Evolutionary conservation across 2,329 filamentous ascomycete species (phyloP).

Genomic region (Cytospora mali): DNA sequence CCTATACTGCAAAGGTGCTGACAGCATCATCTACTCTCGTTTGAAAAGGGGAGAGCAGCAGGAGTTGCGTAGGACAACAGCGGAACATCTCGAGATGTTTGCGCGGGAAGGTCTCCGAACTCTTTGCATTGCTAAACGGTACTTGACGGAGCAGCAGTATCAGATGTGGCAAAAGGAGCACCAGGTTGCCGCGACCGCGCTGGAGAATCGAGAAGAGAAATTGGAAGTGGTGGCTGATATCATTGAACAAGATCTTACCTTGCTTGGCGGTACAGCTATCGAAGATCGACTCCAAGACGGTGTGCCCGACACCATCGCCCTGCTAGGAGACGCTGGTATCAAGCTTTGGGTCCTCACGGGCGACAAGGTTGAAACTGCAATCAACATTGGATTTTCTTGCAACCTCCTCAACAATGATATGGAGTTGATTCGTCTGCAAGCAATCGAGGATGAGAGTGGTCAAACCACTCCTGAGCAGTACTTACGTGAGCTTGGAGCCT

Average conservation of each 20-base stretch:
- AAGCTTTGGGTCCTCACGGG: constrained; percentile 98
- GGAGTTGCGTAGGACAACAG: constrained; percentile 80
- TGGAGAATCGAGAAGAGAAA: constrained; percentile 89
- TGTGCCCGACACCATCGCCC: constrained; percentile 90
- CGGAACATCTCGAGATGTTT: constrained; percentile 95
- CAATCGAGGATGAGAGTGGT: constrained; percentile 70
- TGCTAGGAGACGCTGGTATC: constrained; percentile 91
- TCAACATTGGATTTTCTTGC: constrained; percentile 99
- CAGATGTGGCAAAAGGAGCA: constrained; percentile 82
- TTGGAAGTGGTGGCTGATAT: constrained; percentile 85
- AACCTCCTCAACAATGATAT: constrained; percentile 97
- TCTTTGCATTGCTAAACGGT: constrained; percentile 85
- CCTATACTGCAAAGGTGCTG: constrained; percentile 95
- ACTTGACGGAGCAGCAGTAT: constrained; percentile 82
- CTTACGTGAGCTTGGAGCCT: constrained; percentile 62
- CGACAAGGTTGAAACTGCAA: constrained; percentile 98
- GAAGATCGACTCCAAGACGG: constrained; percentile 96
- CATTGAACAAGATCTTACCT: constrained; percentile 86
- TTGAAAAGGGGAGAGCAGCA: constrained; percentile 83
- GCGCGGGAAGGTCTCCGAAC: constrained; percentile 93
- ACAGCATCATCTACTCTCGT: constrained; percentile 95
- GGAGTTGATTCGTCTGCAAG: constrained; percentile 90
- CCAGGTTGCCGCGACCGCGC: constrained; percentile 80
- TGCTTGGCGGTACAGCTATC: constrained; percentile 93
- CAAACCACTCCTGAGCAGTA: constrained; percentile 51